Percentiles rank a stretch among this genome's conserved stretches.
phyloP scores from a whole-genome alignment of 108 stramenopile species.

The Nannochloropsis oceanica region DNA sequence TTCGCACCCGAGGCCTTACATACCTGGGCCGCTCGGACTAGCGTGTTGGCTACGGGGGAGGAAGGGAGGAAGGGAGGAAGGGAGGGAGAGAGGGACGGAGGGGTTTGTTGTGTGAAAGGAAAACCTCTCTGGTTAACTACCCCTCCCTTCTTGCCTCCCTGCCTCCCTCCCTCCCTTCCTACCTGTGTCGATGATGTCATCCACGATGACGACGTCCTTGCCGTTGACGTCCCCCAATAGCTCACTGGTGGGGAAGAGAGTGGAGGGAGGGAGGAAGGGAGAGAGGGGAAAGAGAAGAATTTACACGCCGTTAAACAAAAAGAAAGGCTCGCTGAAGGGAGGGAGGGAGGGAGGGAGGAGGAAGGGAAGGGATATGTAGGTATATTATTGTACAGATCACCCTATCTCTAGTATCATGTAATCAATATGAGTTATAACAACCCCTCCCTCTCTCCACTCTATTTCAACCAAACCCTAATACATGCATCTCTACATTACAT shows the following conservation, averaged over 20 bases:
- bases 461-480: too few relatives aligned
- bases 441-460: too few relatives aligned
- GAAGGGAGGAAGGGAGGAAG: neutral
- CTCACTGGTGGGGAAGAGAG: conserved; percentile 13
- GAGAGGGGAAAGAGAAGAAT: neutral
- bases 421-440: neutral
- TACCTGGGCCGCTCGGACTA: neutral
- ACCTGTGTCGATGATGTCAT: conserved; percentile 34
- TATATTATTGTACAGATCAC: neutral
- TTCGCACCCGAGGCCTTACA: conserved; percentile 1
- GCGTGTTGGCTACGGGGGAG: neutral
- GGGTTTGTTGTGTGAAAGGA: too few relatives aligned
- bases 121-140: neutral
- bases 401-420: conserved; percentile 12
- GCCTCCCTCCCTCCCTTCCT: conserved; percentile 18
- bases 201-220: conserved; percentile 29
- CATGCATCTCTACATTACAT: too few relatives aligned
- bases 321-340: neutral
- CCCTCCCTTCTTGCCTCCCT: conserved; percentile 15
- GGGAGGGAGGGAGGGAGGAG: neutral
- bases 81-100: neutral
- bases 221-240: conserved; percentile 22
- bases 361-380: neutral
- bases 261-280: neutral
- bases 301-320: neutral